Evolutionary conservation across 1,284 basidiomycete genomes (phyloP), one percentile per base, ranked within the genome.

Genomic region (Puccinia polysora): DNA sequence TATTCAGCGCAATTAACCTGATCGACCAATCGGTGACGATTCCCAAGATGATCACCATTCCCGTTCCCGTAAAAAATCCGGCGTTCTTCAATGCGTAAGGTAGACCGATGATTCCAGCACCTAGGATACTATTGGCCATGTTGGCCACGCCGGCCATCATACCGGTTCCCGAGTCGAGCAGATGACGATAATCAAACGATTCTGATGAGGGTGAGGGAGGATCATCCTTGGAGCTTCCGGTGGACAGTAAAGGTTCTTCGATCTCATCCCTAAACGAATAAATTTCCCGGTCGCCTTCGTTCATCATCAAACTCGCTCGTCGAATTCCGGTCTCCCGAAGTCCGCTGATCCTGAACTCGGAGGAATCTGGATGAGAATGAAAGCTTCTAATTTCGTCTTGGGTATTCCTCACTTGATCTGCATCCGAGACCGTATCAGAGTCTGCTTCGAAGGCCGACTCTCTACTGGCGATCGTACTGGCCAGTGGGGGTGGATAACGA

Each of bases 21-120:
- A 99, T 97, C 2, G 96, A 98, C 95, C 95, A 98, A 81, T 97
- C 94, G 12, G 95, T 97, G 47, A 96, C 85, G 28, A 82, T 84
- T 53, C 90, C 93, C 14, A 98, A 83, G 6, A 87, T 80, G 25
- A 94, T 82, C 15, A 99, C 84, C 1, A 99, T 84, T 8, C 88
- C 65, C 14, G 97, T 81, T 5, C 96, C 96, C 0, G 86, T 87
- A 74, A 97, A 84, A 81, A 97, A 94, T 1, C 94, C 94, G 28
- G 94, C 91, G 82, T 95, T 89, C 76, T 87, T 87, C 73, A 97
- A 82, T 40, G 94, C 92, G 79, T 97, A 97, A 0, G 94, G 94
- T 25, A 97, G 82, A 69, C 87, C 81, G 36, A 81, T 79, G 65
- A 81, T 81, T 4, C 91, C 91, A 78, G 95, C 95, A 50, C 95